A percentile compares a stretch with the other conserved stretches of the same genome.
Evolutionary conservation across 2,329 filamentous ascomycete species (phyloP).

Genomic region (Aaosphaeria arxii): DNA sequence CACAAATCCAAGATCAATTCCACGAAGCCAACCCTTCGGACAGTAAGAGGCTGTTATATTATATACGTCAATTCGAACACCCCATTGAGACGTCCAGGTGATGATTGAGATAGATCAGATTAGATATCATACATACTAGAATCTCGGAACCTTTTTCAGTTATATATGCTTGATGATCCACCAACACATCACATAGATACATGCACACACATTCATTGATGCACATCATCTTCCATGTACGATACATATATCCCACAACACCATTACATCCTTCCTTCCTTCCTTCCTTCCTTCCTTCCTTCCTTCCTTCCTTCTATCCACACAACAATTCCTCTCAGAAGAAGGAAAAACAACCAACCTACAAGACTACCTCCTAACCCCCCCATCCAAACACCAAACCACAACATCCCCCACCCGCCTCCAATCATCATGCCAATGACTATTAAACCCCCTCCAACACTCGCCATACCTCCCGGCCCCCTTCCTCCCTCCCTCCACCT

Average conservation of each 20-base stretch:
- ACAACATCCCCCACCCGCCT: constrained; percentile 61
- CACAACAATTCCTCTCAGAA: too few relatives aligned
- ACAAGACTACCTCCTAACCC: not conserved
- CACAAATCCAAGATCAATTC: not conserved
- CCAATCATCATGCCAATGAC: constrained; percentile 61
- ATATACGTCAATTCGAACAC: too few relatives aligned
- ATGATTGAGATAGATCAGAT: too few relatives aligned
- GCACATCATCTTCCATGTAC: not conserved
- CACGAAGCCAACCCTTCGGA: too few relatives aligned
- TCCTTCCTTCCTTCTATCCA: not conserved
- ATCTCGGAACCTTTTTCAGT: too few relatives aligned
- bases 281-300: not conserved
- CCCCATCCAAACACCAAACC: constrained; percentile 50
- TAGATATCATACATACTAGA: too few relatives aligned
- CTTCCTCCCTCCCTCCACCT: constrained; percentile 43
- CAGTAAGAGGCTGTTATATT: too few relatives aligned
- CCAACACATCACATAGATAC: not conserved
- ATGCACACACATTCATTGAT: not conserved
- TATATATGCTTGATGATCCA: too few relatives aligned
- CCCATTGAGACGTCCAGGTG: too few relatives aligned
- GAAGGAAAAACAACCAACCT: too few relatives aligned
- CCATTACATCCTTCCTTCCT: not conserved
- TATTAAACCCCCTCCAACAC: constrained; percentile 61
- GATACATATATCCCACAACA: not conserved
- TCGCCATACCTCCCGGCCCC: constrained; percentile 50